phyloP scores from a whole-genome alignment of 768 basidiomycete species.

The Suillus americanus region DNA sequence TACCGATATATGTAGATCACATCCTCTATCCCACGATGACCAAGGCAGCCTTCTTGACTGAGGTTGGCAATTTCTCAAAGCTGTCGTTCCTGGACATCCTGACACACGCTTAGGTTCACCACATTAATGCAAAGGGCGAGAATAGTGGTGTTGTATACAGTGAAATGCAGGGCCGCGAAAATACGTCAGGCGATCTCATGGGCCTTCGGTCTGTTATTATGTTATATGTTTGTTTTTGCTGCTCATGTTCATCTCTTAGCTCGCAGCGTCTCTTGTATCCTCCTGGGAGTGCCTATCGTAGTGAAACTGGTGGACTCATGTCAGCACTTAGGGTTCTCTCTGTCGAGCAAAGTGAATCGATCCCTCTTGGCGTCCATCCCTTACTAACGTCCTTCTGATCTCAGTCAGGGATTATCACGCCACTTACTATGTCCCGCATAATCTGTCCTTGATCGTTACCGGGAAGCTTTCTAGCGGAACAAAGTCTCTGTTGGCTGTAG shows the following conservation, averaged over 20 bases:
- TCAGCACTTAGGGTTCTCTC: constrained; percentile 82
- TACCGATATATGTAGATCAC: constrained; percentile 93
- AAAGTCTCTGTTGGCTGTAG: constrained; percentile 70
- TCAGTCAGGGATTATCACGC: constrained; percentile 87
- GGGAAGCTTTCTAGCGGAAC: constrained; percentile 84
- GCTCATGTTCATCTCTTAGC: constrained; percentile 37
- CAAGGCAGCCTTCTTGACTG: constrained; percentile 74
- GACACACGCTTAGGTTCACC: constrained; percentile 69
- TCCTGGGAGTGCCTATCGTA: constrained; percentile 82
- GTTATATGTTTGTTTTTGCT: background rate
- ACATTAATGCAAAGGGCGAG: constrained; percentile 87
- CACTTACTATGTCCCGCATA: constrained; percentile 92
- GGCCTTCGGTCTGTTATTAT: constrained; percentile 61
- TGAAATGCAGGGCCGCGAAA: constrained; percentile 96
- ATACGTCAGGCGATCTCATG: constrained; percentile 90
- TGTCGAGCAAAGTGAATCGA: constrained; percentile 77
- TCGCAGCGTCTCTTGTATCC: constrained; percentile 82
- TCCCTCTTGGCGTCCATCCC: constrained; percentile 6
- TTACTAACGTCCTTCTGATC: constrained; percentile 19
- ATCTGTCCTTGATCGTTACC: constrained; percentile 83
- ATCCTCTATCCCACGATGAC: constrained; percentile 95
- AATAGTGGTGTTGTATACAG: constrained; percentile 96
- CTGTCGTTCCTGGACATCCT: background rate
- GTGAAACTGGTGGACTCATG: constrained; percentile 97
- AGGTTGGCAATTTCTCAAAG: constrained; percentile 37